A percentile compares a stretch with the other conserved stretches of the same genome.
Evolutionary conservation across 176 grass and related monocot genomes (phyloP).

Genomic region (Oryza longistaminata): DNA sequence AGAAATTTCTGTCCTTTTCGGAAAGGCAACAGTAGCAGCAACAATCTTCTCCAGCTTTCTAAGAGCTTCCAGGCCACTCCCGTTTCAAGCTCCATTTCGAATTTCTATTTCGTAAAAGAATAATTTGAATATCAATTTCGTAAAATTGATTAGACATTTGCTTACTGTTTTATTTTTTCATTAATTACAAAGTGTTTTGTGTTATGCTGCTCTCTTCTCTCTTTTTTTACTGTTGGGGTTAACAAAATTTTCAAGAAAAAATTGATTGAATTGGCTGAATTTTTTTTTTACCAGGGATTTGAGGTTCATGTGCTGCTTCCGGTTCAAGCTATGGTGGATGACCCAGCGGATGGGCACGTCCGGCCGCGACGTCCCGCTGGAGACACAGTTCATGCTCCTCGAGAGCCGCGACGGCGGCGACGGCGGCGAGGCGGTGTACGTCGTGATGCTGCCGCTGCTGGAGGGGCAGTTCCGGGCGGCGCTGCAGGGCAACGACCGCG

Average conservation of each 20-base stretch:
- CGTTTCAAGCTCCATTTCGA: neutral
- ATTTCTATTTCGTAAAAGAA: neutral
- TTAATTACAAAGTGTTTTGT: neutral
- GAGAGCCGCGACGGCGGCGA: conserved; percentile 29
- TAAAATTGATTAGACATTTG: neutral
- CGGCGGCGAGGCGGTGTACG: conserved; percentile 25
- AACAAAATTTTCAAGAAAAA: too few relatives aligned
- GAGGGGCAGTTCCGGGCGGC: conserved; percentile 49
- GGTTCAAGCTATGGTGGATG: conserved; percentile 86
- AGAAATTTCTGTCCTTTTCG: neutral
- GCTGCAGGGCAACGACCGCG: conserved; percentile 52
- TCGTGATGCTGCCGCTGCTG: conserved; percentile 43
- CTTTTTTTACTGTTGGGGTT: too few relatives aligned
- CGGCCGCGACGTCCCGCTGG: conserved; percentile 55
- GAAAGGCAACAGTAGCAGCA: neutral
- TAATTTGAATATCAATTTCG: neutral
- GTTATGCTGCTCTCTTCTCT: too few relatives aligned
- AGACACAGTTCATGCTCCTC: conserved; percentile 64
- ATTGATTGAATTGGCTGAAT: too few relatives aligned
- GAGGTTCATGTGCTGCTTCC: conserved; percentile 63
- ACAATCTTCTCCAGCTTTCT: neutral
- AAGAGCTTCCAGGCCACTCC: conserved; percentile 9
- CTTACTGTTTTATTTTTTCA: neutral
- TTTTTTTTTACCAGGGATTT: conserved; percentile 30
- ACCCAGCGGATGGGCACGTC: conserved; percentile 62